These are phyloP conservation scores for Boletus rubroflammeus DNA, from an alignment of 768 basidiomycete genomes.

Conservation along the genomic window DNA sequence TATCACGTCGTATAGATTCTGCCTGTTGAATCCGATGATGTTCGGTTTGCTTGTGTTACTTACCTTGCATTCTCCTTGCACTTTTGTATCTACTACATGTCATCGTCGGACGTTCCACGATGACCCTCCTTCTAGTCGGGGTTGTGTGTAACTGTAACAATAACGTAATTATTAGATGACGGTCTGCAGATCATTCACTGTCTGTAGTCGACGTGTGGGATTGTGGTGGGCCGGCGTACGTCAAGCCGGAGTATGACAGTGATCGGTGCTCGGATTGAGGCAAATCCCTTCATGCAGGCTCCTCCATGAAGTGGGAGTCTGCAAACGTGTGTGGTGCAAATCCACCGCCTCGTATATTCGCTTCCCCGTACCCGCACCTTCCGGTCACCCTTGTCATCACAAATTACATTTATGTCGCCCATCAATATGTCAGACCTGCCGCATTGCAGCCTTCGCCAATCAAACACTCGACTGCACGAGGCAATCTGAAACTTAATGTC, in stretches of 20 bases:
- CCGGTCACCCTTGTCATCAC: no score
- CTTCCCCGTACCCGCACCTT: no score
- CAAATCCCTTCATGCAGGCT: background rate
- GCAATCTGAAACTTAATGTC: background rate
- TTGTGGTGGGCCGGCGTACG: background rate
- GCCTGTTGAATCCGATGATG: background rate
- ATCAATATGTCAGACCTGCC: background rate
- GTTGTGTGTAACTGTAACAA: slow-evolving; percentile 1
- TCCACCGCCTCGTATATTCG: no score
- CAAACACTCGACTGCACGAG: background rate
- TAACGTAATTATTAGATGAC: background rate
- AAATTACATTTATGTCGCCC: no score
- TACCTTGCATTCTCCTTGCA: slow-evolving; percentile 2
- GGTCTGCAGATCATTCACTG: background rate
- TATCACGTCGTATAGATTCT: background rate
- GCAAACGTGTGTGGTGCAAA: background rate
- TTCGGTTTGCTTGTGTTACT: slow-evolving; percentile 5
- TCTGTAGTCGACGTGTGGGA: background rate
- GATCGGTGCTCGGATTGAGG: background rate
- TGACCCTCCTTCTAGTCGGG: background rate
- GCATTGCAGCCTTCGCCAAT: background rate
- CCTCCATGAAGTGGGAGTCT: background rate
- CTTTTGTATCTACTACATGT: slow-evolving; percentile 9
- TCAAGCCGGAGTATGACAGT: background rate
- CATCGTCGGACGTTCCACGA: background rate